Conservation (phyloP, 768 basidiomycete genomes). For the Naganishia antarctica region DNA sequence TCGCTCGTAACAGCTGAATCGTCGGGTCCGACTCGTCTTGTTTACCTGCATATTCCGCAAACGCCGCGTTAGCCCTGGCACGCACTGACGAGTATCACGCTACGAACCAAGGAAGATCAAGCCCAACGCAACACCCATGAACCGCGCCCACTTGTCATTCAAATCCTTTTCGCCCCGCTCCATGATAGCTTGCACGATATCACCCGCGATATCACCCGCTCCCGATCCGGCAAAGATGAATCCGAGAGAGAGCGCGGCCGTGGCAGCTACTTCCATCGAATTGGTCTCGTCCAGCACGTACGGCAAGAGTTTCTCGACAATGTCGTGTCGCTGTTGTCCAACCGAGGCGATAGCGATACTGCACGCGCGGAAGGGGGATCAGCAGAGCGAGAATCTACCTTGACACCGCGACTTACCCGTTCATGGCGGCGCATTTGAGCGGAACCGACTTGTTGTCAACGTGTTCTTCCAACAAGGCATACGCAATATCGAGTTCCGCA, state of each 20-base stretch:
- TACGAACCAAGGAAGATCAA: conserved; percentile 79
- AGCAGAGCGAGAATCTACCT: not conserved
- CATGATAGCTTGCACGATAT: conserved; percentile 87
- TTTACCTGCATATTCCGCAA: conserved; percentile 57
- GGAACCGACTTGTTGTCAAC: conserved; percentile 78
- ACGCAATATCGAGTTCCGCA: conserved; percentile 85
- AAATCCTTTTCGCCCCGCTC: conserved; percentile 57
- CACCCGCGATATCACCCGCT: conserved; percentile 83
- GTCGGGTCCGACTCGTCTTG: conserved; percentile 93
- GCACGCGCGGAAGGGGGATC: not conserved
- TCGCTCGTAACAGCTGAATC: conserved; percentile 84
- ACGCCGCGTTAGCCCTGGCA: not conserved
- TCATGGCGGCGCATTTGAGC: conserved; percentile 79
- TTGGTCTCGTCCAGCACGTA: conserved; percentile 72
- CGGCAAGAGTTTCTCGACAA: conserved; percentile 71
- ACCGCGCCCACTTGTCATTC: conserved; percentile 89
- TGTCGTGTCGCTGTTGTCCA: conserved; percentile 84
- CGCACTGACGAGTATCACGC: not conserved
- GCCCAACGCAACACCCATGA: conserved; percentile 81
- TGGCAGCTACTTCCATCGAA: conserved; percentile 81
- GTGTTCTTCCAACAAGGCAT: conserved; percentile 84
- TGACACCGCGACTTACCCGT: conserved; percentile 53
- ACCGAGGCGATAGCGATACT: conserved; percentile 88
- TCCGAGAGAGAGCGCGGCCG: conserved; percentile 81
- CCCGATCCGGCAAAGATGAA: conserved; percentile 94